phyloP scores from a whole-genome alignment of 805 yeast species.

The Ogataea henricii region DNA sequence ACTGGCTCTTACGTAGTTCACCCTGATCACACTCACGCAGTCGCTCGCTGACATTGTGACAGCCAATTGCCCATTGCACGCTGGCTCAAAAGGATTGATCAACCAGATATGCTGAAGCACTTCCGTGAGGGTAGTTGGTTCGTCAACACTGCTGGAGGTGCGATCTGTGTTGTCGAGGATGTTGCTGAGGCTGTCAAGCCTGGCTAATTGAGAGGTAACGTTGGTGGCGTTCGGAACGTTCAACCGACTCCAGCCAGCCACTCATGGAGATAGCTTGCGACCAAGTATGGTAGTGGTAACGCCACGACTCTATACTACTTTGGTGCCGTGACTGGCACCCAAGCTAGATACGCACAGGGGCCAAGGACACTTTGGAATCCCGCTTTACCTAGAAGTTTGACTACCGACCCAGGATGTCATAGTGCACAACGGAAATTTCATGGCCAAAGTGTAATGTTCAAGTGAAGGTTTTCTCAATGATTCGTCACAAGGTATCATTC shows the following conservation, averaged over 20 bases:
- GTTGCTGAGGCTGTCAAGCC: conserved; percentile 71
- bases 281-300: conserved; percentile 71
- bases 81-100: conserved; percentile 65
- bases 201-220: conserved; percentile 76
- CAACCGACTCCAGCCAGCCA: conserved; percentile 80
- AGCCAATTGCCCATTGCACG: conserved; percentile 76
- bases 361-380: conserved; percentile 61
- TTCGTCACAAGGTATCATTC: conserved; percentile 92
- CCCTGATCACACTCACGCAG: too few species aligned
- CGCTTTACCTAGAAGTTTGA: conserved; percentile 63
- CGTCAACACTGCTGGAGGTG: conserved; percentile 82
- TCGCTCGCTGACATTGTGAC: conserved; percentile 79
- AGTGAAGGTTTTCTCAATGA: too few species aligned
- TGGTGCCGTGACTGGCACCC: conserved; percentile 82
- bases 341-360: conserved; percentile 75
- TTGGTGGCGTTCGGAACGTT: conserved; percentile 86
- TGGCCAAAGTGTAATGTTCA: conserved; percentile 72
- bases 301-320: conserved; percentile 86
- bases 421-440: conserved; percentile 69
- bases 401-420: conserved; percentile 77
- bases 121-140: conserved; percentile 74
- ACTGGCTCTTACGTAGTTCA: too few species aligned
- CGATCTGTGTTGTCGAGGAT: conserved; percentile 70
- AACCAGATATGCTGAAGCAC: conserved; percentile 65
- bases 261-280: conserved; percentile 73